Base-by-base conservation (phyloP, 805 yeast genomes). In the Cyberlindnera galapagoensis region DNA sequence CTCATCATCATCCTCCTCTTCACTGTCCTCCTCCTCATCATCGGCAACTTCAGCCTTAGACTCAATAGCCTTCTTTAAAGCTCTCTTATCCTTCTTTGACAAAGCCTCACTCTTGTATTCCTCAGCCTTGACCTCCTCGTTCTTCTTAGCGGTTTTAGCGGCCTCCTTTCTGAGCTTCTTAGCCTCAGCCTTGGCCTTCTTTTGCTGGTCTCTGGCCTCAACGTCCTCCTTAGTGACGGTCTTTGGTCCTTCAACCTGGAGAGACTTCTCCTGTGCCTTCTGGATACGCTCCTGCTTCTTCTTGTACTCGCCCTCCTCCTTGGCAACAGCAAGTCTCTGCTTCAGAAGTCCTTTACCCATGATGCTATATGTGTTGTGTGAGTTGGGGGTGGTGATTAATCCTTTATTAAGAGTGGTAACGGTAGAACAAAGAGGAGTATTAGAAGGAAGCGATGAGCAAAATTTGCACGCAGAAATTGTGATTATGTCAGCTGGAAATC, bases 11-110 rank as follows among this genome's bases (percentile, higher is more conserved):
- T 41, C 42, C 14, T 43, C 51, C 27, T 45, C 44, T 35, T 39
- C 42, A 20, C 50, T 47, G 24, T 43, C 51, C 12, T 43, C 49
- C 11, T 21, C 45, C 34, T 9, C 50, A 49, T 25, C 35, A 31
- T 11, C 51, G 44, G 22, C 38, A 39, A 26, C 42, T 60, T 35
- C 39, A 19, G 37, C 14, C 32, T 42, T 38, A 14, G 46, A 34
- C 42, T 47, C 28, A 9, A 43, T 36, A 53, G 54, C 54, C 42
- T 74, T 74, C 64, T 74, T 74, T 56, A 74, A 58, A 47, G 67
- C 62, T 61, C 82, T 72, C 52, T 66, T 68, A 31, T 76, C 82
- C 46, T 76, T 80, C 57, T 73, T 77, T 28, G 84, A 76, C 35
- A 78, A 61, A 13, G 67, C 60, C 16, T 56, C 51, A 42, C 76